Evolutionary conservation across 1,284 basidiomycete genomes (phyloP).

Genomic region (Anthracocystis panici-leucophaei): DNA sequence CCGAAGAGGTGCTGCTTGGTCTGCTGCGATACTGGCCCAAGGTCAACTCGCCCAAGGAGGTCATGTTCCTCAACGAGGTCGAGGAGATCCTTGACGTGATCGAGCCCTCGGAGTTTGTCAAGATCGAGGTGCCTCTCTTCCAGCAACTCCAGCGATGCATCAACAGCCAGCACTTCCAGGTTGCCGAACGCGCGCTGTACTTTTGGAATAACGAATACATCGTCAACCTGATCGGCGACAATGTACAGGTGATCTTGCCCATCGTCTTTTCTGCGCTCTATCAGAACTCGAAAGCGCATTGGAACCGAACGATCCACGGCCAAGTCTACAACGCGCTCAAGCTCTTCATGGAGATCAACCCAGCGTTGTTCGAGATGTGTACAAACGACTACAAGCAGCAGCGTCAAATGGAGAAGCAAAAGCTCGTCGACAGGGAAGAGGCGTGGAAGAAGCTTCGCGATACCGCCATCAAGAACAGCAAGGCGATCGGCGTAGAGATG

Average conservation of each 20-base stretch:
- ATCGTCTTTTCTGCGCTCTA: conserved; percentile 99
- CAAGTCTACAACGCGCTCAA: conserved; percentile 99
- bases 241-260: conserved; percentile 87
- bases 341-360: conserved; percentile 99
- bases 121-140: conserved; percentile 94
- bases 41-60: conserved; percentile 99
- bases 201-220: conserved; percentile 92
- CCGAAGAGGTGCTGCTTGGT: conserved; percentile 95
- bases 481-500: conserved; percentile 52
- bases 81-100: conserved; percentile 99
- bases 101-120: conserved; percentile 94
- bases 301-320: conserved; percentile 98
- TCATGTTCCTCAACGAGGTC: conserved; percentile 99
- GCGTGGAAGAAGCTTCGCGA: conserved; percentile 64
- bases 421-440: conserved; percentile 58
- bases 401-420: conserved; percentile 71
- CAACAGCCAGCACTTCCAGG: conserved; percentile 99
- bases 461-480: conserved; percentile 62
- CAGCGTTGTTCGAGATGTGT: conserved; percentile 91
- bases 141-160: conserved; percentile 95
- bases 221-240: conserved; percentile 98
- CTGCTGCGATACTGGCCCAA: conserved; percentile 98
- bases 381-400: conserved; percentile 93
- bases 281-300: conserved; percentile 95
- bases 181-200: conserved; percentile 70